Conservation (phyloP, 768 basidiomycete genomes). For the Pleurotus giganteus region DNA sequence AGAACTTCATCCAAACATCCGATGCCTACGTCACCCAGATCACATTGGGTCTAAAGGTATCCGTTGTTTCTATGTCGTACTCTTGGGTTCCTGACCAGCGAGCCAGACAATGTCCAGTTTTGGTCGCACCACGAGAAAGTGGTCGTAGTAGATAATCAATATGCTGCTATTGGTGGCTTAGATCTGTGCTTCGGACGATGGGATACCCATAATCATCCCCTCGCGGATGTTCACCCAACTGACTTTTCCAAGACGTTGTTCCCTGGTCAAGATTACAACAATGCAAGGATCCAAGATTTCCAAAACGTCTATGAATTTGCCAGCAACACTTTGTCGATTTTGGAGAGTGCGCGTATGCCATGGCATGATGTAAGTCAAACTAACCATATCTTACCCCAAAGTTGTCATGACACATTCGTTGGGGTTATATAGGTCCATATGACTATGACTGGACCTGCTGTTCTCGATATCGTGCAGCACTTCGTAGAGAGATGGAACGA, state of each 20-base stretch:
- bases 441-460: slow-evolving; percentile 77
- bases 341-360: slow-evolving; percentile 80
- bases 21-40: slow-evolving; percentile 87
- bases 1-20: slow-evolving; percentile 89
- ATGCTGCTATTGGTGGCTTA: slow-evolving; percentile 87
- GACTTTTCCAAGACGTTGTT: slow-evolving; percentile 81
- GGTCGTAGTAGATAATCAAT: slow-evolving; percentile 84
- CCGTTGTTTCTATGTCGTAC: neutral
- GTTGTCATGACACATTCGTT: neutral
- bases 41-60: slow-evolving; percentile 79
- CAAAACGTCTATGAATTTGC: slow-evolving; percentile 77
- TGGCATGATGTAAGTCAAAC: slow-evolving; percentile 84
- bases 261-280: slow-evolving; percentile 93
- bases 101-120: slow-evolving; percentile 70
- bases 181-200: slow-evolving; percentile 97
- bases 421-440: slow-evolving; percentile 87
- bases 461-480: slow-evolving; percentile 91
- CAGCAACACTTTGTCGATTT: slow-evolving; percentile 63
- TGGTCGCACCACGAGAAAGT: slow-evolving; percentile 96
- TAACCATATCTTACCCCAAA: neutral
- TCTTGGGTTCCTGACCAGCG: neutral
- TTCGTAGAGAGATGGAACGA: slow-evolving; percentile 93
- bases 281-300: slow-evolving; percentile 85
- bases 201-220: slow-evolving; percentile 89
- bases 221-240: slow-evolving; percentile 91